These are phyloP conservation scores for Rubus idaeus DNA, from an alignment of 306 rosid genomes.

Conservation along the genomic window DNA sequence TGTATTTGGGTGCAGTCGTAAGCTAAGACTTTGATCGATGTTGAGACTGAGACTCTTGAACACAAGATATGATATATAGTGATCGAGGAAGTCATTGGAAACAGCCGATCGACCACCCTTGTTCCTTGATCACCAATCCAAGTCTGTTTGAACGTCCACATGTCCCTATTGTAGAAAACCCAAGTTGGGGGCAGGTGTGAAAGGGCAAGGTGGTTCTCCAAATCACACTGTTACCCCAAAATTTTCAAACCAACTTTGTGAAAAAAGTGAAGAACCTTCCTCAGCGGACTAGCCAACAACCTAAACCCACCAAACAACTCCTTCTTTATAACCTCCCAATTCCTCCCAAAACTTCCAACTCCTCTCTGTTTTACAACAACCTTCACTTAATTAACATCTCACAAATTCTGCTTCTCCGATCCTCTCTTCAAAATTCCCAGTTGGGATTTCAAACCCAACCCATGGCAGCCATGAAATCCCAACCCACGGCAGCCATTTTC, in stretches of 20 bases:
- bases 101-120: background rate
- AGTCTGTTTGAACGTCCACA: constrained; percentile 5
- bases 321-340: constrained; percentile 30
- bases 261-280: constrained; percentile 37
- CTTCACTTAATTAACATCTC: background rate
- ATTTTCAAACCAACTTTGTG: background rate
- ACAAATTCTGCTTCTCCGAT: background rate
- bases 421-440: background rate
- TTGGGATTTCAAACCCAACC: constrained; percentile 1
- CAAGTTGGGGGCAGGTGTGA: constrained; percentile 31
- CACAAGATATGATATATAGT: background rate
- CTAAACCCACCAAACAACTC: constrained; percentile 39
- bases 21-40: background rate
- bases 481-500: constrained; percentile 35
- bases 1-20: background rate
- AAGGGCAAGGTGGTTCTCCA: constrained; percentile 22
- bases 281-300: constrained; percentile 39
- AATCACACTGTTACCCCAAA: background rate
- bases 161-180: constrained; percentile 19
- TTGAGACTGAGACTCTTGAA: background rate
- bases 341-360: background rate
- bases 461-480: constrained; percentile 24
- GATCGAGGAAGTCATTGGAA: background rate
- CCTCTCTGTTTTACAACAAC: background rate
- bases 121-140: constrained; percentile 19